A percentile compares a stretch with the other conserved stretches of the same genome.
Evolutionary conservation across 495 filamentous ascomycete species (phyloP).

Genomic region (Hyaloscypha hepaticicola): DNA sequence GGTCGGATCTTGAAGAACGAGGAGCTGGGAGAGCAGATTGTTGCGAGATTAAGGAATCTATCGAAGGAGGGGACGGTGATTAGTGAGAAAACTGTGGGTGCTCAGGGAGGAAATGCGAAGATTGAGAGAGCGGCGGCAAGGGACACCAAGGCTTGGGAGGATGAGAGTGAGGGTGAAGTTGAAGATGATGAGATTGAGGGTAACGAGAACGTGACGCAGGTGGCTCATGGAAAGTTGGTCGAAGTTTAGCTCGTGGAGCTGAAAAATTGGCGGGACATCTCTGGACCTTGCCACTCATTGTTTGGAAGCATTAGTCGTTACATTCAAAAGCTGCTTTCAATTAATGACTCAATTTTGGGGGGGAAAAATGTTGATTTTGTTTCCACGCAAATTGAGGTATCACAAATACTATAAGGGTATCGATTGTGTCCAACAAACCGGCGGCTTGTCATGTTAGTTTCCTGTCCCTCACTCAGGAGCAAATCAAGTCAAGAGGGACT

Average conservation of each 20-base stretch:
- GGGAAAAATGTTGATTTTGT: too few relatives aligned
- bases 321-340: too few relatives aligned
- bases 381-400: too few relatives aligned
- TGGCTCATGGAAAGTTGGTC: conserved; percentile 16
- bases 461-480: not conserved
- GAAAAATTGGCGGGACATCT: not conserved
- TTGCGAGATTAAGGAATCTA: conserved; percentile 15
- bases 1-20: conserved; percentile 21
- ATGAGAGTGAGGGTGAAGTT: conserved; percentile 17
- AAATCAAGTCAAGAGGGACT: not conserved
- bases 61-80: conserved; percentile 14
- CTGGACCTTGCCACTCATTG: not conserved
- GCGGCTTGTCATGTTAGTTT: not conserved
- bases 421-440: too few relatives aligned
- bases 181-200: conserved; percentile 7
- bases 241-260: conserved; percentile 21
- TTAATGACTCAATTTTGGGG: too few relatives aligned
- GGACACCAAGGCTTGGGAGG: conserved; percentile 27
- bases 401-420: too few relatives aligned
- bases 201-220: not conserved
- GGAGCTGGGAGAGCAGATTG: conserved; percentile 23
- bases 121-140: conserved; percentile 23
- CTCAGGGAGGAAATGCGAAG: conserved; percentile 8
- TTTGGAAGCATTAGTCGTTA: too few relatives aligned
- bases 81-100: not conserved